Base-by-base conservation (phyloP, 495 filamentous ascomycete genomes). In the Staphylotrichum longicolle region DNA sequence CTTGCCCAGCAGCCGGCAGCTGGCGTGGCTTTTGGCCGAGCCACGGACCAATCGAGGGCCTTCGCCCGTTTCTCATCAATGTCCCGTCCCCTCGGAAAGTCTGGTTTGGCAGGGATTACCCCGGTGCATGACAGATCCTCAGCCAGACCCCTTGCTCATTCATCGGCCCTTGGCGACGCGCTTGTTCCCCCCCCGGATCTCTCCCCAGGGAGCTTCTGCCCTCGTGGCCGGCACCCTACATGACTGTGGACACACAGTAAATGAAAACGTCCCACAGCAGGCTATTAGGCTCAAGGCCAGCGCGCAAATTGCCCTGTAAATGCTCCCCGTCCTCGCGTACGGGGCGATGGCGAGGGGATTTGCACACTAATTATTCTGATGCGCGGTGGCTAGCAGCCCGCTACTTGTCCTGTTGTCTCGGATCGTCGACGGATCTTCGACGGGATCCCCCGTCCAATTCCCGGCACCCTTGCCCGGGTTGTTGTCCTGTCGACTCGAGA, bases 31-130 rank as follows among this genome's bases (percentile, higher is more conserved):
- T 50, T 56, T 39, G 58, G 58, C 51, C 55, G 35, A 52, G 58
- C 45, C 34, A 51, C 55, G 42, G 56, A 20, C 66, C 60, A 65
- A 68, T 68, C 47, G 57, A 56, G 50, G 46, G 61, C 54, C 48
- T 45, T 53, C 47, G 42, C 45, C 62, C 42, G 62, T 64, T 61
- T 58, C 40, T 57, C 15, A 34, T 7, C 60, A 51, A 54, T 39
- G 49, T 67, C 67, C 69, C 67, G 69, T 64, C 58, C 46, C 53
- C 62, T 49, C 49, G 66, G 63, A 60, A 39, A 58, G 63, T 54
- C 63, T 53, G 47, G 51, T 45, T 50, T 27, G 66, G 60, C 62
- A 65, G 56, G 63, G 65, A 59, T 60, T n/a, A 48, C 41, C 63
- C 64, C 41, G 61, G 61, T 34, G 52, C 57, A 59, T 63, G 30